A percentile compares a stretch with the other conserved stretches of the same genome.
Conservation (phyloP, 1,284 basidiomycete genomes). For the Somion occarium region DNA sequence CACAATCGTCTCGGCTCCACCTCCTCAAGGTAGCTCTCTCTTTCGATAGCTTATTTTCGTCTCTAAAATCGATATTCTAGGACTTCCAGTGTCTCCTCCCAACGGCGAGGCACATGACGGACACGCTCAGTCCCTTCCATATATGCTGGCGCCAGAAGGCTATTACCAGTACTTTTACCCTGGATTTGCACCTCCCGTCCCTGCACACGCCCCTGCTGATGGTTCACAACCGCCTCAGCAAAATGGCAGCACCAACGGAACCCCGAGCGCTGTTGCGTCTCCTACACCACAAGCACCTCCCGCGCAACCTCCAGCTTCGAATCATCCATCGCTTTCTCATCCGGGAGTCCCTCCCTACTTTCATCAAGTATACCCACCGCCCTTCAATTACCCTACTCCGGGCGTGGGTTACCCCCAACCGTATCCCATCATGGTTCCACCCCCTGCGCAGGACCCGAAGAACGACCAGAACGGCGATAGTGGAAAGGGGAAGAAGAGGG, state of each 20-base stretch:
- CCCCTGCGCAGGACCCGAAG: background rate
- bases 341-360: background rate
- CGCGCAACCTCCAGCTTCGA: conserved; percentile 7
- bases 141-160: conserved; percentile 41
- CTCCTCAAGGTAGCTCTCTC: conserved; percentile 8
- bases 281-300: background rate
- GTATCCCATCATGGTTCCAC: background rate
- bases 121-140: conserved; percentile 30
- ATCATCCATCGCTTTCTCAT: conserved; percentile 3
- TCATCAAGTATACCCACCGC: background rate
- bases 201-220: conserved; percentile 31
- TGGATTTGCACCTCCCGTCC: conserved; percentile 27
- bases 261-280: background rate
- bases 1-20: conserved; percentile 7
- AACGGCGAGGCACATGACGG: conserved; percentile 17
- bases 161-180: conserved; percentile 53
- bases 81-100: conserved; percentile 4
- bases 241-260: conserved; percentile 28
- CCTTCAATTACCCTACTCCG: background rate
- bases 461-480: background rate
- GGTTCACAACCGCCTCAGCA: background rate
- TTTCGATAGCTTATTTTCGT: conserved; percentile 1
- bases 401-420: background rate
- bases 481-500: background rate
- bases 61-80: background rate